Percentiles rank a stretch among this genome's conserved stretches.
phyloP scores from a whole-genome alignment of 2,329 filamentous ascomycete species.

The Verticillium nonalfalfae region DNA sequence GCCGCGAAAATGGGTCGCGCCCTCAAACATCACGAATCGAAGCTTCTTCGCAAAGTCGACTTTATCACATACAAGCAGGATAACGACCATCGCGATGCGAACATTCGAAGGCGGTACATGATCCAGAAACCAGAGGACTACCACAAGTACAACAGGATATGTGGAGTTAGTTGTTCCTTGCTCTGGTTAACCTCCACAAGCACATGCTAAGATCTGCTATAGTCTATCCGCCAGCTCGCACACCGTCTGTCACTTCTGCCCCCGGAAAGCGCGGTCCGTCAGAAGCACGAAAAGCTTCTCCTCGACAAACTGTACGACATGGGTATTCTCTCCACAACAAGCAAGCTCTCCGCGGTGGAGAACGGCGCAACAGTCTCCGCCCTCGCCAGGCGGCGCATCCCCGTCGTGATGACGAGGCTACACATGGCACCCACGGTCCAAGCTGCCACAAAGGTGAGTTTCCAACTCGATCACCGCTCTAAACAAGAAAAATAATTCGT shows the following conservation, averaged over 20 bases:
- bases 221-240: slow-evolving; percentile 83
- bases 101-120: slow-evolving; percentile 77
- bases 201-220: slow-evolving; percentile 17
- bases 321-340: slow-evolving; percentile 71
- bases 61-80: slow-evolving; percentile 93
- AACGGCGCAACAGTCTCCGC: slow-evolving; percentile 82
- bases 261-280: slow-evolving; percentile 67
- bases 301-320: slow-evolving; percentile 91
- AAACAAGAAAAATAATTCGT: too few relatives aligned
- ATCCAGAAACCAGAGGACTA: slow-evolving; percentile 89
- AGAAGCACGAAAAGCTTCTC: slow-evolving; percentile 79
- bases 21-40: slow-evolving; percentile 95
- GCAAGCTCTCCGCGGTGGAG: slow-evolving; percentile 80
- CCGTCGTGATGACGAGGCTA: slow-evolving; percentile 84
- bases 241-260: slow-evolving; percentile 83
- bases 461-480: background rate
- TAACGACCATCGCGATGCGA: slow-evolving; percentile 75
- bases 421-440: slow-evolving; percentile 89
- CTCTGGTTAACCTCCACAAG: background rate
- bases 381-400: slow-evolving; percentile 76
- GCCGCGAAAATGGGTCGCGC: slow-evolving; percentile 73
- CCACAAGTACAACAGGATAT: slow-evolving; percentile 58
- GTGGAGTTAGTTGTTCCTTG: slow-evolving; percentile 47
- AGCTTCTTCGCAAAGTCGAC: slow-evolving; percentile 88
- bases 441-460: slow-evolving; percentile 57